These are phyloP conservation scores for Penicillium alfredii DNA, from an alignment of 495 filamentous ascomycete genomes.

Conservation along the genomic window DNA sequence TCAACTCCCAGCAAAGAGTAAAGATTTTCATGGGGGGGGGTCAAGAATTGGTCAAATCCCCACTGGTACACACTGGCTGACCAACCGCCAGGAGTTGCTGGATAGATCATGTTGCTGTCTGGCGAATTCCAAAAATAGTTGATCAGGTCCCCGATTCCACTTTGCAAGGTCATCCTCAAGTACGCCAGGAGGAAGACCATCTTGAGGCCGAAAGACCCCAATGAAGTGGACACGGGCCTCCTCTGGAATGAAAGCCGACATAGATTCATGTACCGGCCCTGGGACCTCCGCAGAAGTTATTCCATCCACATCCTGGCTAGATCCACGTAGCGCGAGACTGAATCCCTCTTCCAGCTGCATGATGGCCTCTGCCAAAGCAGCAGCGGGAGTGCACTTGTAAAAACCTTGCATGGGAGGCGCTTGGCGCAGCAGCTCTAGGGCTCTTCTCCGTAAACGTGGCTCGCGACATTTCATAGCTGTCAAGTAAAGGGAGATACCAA, in stretches of 20 bases:
- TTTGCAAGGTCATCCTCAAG: constrained; percentile 13
- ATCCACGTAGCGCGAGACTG: too few species aligned
- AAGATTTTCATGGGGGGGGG: too few species aligned
- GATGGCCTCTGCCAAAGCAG: constrained; percentile 13
- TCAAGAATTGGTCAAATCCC: too few species aligned
- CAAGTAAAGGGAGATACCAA: constrained; percentile 32
- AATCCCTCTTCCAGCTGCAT: constrained; percentile 29
- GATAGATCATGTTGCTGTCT: constrained; percentile 14
- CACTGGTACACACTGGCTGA: too few species aligned
- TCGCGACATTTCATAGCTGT: constrained; percentile 31
- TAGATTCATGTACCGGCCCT: too few species aligned
- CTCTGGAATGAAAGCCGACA: constrained; percentile 24
- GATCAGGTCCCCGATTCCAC: constrained; percentile 13
- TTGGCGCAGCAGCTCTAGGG: constrained; percentile 21
- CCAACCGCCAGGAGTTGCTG: constrained; percentile 15
- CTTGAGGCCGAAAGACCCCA: constrained; percentile 17
- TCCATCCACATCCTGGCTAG: too few species aligned
- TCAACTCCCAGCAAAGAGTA: too few species aligned
- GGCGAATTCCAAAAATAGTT: constrained; percentile 17
- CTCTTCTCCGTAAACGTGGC: constrained; percentile 21
- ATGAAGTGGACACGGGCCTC: constrained; percentile 26
- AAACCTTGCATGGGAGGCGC: constrained; percentile 29
- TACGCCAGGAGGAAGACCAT: constrained; percentile 16
- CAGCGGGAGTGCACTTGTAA: constrained; percentile 14
- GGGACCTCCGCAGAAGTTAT: too few species aligned